Percentiles rank a stretch among this genome's conserved stretches.
phyloP scores from a whole-genome alignment of 768 basidiomycete genomes.

The Termitomyces eurrhizus region DNA sequence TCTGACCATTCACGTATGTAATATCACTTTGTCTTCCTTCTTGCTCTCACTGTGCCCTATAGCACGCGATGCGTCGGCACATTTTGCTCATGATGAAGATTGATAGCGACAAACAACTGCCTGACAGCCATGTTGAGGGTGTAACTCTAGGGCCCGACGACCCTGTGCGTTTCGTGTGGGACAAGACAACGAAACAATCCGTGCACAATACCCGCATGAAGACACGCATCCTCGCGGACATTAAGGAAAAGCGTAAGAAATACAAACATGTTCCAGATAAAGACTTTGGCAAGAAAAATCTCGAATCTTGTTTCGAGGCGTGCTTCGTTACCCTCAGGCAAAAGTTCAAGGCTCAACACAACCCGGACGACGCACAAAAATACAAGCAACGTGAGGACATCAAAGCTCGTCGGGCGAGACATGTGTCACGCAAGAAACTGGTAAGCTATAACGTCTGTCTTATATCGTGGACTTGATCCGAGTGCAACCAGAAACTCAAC shows the following conservation, averaged over 20 bases:
- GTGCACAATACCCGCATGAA: slow-evolving; percentile 74
- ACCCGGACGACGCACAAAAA: slow-evolving; percentile 4
- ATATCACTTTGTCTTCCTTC: background rate
- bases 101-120: slow-evolving; percentile 52
- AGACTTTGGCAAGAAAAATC: slow-evolving; percentile 58
- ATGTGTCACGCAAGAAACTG: slow-evolving; percentile 56
- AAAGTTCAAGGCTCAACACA: slow-evolving; percentile 57
- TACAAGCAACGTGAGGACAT: slow-evolving; percentile 50
- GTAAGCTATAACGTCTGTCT: slow-evolving; percentile 35
- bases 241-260: slow-evolving; percentile 48
- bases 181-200: slow-evolving; percentile 72
- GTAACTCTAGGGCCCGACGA: slow-evolving; percentile 37
- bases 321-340: slow-evolving; percentile 64
- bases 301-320: slow-evolving; percentile 68
- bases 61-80: slow-evolving; percentile 73
- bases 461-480: background rate
- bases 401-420: slow-evolving; percentile 61
- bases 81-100: slow-evolving; percentile 57
- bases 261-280: slow-evolving; percentile 65
- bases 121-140: slow-evolving; percentile 59
- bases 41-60: slow-evolving; percentile 6
- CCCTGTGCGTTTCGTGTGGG: slow-evolving; percentile 77
- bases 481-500: slow-evolving; percentile 53
- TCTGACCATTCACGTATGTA: slow-evolving; percentile 62
- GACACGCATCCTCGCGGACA: slow-evolving; percentile 53